Conservation (phyloP, 2,329 filamentous ascomycete genomes). For the Fusarium papillatum region DNA sequence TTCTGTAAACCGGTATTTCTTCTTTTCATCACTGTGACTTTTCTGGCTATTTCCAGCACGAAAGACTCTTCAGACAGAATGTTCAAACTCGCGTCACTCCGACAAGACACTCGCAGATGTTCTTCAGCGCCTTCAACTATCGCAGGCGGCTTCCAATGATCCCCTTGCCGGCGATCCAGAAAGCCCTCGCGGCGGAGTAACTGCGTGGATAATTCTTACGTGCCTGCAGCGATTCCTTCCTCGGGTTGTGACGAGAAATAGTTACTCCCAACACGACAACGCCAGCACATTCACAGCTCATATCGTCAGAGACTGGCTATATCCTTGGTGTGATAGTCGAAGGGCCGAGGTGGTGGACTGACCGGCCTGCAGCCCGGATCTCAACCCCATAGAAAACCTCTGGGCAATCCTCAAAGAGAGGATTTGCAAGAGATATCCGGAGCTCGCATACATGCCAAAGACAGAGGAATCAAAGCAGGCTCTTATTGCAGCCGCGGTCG, state of each 20-base stretch:
- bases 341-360: neutral
- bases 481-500: neutral
- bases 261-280: neutral
- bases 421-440: neutral
- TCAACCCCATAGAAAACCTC: neutral
- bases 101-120: neutral
- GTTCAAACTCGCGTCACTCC: neutral
- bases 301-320: neutral
- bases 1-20: neutral
- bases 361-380: neutral
- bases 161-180: neutral
- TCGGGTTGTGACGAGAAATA: neutral
- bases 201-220: neutral
- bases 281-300: neutral
- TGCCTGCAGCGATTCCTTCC: neutral
- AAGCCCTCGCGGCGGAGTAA: neutral
- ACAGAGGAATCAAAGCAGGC: neutral
- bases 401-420: neutral
- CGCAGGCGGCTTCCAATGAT: neutral
- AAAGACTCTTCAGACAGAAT: neutral
- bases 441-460: neutral
- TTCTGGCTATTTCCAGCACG: neutral
- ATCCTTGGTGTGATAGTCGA: neutral
- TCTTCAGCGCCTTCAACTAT: neutral
- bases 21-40: fast-evolving